Conservation (phyloP, 495 filamentous ascomycete species). For the Aspergillus funiculosus region DNA sequence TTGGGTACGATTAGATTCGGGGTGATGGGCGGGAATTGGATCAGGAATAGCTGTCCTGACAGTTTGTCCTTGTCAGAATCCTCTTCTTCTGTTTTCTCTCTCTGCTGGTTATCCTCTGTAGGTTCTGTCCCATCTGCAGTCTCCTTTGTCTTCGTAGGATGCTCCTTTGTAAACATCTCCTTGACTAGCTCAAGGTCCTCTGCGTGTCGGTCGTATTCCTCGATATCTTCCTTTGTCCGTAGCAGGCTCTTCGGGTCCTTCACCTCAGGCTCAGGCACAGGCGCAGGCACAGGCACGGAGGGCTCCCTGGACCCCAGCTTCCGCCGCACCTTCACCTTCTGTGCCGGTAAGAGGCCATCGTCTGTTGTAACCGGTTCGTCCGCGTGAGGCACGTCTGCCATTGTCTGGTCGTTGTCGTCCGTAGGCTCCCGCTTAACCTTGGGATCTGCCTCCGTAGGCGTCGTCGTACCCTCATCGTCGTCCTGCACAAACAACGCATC, state of each 20-base stretch:
- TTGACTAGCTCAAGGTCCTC: conserved; percentile 37
- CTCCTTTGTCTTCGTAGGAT: conserved; percentile 14
- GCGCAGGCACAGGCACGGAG: conserved; percentile 12
- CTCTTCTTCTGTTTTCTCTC: conserved; percentile 16
- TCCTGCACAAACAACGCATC: conserved; percentile 29
- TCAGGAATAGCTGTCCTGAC: conserved; percentile 43
- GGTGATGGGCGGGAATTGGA: conserved; percentile 53
- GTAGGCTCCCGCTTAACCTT: conserved; percentile 42
- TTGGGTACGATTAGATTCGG: conserved; percentile 41
- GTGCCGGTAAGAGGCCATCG: conserved; percentile 36
- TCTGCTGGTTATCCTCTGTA: conserved; percentile 12
- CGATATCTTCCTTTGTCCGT: conserved; percentile 43
- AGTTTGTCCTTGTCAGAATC: conserved; percentile 28
- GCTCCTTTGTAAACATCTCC: conserved; percentile 30
- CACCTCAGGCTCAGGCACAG: too few relatives aligned
- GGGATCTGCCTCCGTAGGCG: conserved; percentile 16
- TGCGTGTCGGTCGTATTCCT: conserved; percentile 41
- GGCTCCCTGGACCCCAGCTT: conserved; percentile 25
- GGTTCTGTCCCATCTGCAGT: conserved; percentile 11
- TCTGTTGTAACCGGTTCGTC: conserved; percentile 26
- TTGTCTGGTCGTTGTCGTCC: conserved; percentile 36
- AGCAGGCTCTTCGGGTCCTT: conserved; percentile 35
- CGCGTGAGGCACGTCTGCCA: conserved; percentile 29
- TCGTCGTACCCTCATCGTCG: conserved; percentile 21
- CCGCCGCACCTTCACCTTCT: conserved; percentile 36